These are phyloP conservation scores for Neospora caninum DNA, from an alignment of 169 alveolate species.

Conservation along the genomic window DNA sequence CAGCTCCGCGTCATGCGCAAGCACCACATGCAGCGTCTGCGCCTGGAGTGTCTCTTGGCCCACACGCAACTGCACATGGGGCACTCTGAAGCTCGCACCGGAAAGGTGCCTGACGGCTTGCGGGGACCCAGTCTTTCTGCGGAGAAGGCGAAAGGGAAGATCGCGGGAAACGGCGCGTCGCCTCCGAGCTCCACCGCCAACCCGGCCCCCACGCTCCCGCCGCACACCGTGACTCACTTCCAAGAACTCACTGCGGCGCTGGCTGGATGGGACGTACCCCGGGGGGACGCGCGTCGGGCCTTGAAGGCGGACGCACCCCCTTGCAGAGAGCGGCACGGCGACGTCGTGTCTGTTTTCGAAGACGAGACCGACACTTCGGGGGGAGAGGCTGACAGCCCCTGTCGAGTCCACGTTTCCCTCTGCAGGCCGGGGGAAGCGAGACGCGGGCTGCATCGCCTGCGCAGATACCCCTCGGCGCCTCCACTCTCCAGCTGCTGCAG, in stretches of 20 bases:
- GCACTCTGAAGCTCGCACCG: background rate
- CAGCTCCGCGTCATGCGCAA: slow-evolving; percentile 2
- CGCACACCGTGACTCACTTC: too few relatives aligned
- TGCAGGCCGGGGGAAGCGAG: background rate
- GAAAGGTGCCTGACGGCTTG: too few relatives aligned
- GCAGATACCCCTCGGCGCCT: background rate
- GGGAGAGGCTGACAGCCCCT: background rate
- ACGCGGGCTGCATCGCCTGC: background rate
- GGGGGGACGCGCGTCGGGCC: too few relatives aligned
- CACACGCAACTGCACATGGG: background rate
- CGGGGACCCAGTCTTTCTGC: too few relatives aligned
- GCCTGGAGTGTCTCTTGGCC: background rate
- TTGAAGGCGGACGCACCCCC: too few relatives aligned
- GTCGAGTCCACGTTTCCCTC: background rate
- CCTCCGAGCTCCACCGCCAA: too few relatives aligned
- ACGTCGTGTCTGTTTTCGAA: background rate
- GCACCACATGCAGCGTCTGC: slow-evolving; percentile 1
- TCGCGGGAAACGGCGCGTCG: too few relatives aligned
- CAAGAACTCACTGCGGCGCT: too few relatives aligned
- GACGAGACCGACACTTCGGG: background rate
- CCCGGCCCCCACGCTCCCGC: too few relatives aligned
- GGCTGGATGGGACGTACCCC: too few relatives aligned
- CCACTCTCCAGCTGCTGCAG: background rate
- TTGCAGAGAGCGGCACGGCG: too few relatives aligned
- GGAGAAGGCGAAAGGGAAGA: too few relatives aligned